Evolutionary conservation across 2,329 filamentous ascomycete species (phyloP).

Genomic region (Neofusicoccum umdonicola): DNA sequence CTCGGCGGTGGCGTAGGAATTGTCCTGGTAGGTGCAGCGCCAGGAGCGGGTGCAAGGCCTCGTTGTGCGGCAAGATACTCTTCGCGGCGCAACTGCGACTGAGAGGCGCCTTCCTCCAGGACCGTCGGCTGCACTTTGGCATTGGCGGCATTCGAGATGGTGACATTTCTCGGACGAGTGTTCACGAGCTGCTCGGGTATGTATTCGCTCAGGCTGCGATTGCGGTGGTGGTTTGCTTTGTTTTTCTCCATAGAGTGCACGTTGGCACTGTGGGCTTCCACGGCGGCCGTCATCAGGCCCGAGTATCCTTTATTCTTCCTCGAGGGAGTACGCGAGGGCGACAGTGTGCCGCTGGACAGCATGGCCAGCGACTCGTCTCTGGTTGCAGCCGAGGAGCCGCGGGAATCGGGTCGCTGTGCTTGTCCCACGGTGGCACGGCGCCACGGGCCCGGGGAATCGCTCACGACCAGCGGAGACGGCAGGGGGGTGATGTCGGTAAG

Average conservation of each 20-base stretch:
- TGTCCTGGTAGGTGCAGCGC: constrained; percentile 22
- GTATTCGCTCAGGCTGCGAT: constrained; percentile 88
- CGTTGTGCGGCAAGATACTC: constrained; percentile 75
- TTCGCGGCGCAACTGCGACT: constrained; percentile 65
- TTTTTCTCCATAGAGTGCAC: constrained; percentile 31
- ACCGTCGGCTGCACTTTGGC: not conserved
- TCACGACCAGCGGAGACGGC: constrained; percentile 47
- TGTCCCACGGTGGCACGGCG: constrained; percentile 29
- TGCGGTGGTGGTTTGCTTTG: constrained; percentile 57
- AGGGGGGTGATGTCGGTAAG: constrained; percentile 52
- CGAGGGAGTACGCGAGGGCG: constrained; percentile 32
- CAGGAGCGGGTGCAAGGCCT: constrained; percentile 53
- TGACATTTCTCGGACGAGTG: constrained; percentile 67
- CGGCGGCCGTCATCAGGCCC: constrained; percentile 40
- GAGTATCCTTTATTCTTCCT: constrained; percentile 50
- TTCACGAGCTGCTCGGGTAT: constrained; percentile 68
- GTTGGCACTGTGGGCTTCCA: constrained; percentile 38
- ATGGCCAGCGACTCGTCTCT: constrained; percentile 33
- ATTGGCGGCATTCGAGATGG: constrained; percentile 51
- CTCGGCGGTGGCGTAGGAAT: constrained; percentile 78
- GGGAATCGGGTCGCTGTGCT: constrained; percentile 31
- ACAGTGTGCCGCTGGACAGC: constrained; percentile 32
- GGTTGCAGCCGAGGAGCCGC: constrained; percentile 27
- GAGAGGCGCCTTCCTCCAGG: constrained; percentile 32
- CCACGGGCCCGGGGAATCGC: constrained; percentile 45